Base-by-base conservation (phyloP, 2,329 filamentous ascomycete species). In the Harringtonia lauricola region DNA sequence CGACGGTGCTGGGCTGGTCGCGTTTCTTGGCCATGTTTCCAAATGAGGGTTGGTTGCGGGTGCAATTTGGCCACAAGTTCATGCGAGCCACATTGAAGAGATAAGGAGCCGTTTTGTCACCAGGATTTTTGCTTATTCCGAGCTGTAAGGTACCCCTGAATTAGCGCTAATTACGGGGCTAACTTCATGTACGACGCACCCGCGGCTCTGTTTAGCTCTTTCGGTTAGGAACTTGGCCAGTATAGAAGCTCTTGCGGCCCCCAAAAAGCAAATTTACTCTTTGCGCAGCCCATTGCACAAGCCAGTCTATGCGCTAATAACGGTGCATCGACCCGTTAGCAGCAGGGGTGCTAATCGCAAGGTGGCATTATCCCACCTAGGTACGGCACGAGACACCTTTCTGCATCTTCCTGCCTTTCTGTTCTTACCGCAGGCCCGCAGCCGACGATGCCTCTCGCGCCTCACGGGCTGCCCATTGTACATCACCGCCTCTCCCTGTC, bases 1-100 rank as follows among this genome's bases (percentile, higher is more conserved):
- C 58, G 36, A 70, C 61, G 38, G 49, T 63, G 65, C 43, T 9
- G 65, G 70, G 72, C 74, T 73, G 39, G 12, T 43, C 38, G 9
- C 29, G 18, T 15, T 30, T 41, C 15, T 42, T 45, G 24, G 42
- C 38, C 41, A 49, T 44, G 39, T 12, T 41, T n/a, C n/a, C 3
- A 5, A 18, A 9, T 17, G n/a, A 21, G 26, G 35, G 10, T 3
- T n/a, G 18, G 18, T 31, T 13, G 28, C 30, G 24, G 14, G 10
- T 22, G 36, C 21, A 24, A 37, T 13, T 35, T 9, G 33, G 15
- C n/a, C 10, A 18, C 22, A 24, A 24, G 26, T 28, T 13, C 15
- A 38, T 28, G 21, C 21, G 14, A 18, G 24, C n/a, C 14, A 26
- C 33, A 5, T 30, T 1, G 14, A n/a, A 14, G n/a, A 35, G 33